phyloP scores from a whole-genome alignment of 1,284 basidiomycete species.

The Microbotryum lychnidis-dioicae region DNA sequence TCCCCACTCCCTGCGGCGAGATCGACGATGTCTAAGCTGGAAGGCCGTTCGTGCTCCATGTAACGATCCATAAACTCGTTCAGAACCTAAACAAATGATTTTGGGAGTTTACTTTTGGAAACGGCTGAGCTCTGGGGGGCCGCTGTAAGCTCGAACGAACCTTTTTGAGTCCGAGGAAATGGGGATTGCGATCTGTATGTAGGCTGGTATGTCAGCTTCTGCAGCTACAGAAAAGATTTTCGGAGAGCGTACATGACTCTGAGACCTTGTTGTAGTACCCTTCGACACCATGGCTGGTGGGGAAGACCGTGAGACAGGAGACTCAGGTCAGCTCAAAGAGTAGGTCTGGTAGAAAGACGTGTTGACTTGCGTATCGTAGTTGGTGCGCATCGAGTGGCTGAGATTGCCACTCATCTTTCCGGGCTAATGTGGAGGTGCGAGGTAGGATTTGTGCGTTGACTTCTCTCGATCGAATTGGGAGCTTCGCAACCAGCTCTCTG shows the following conservation, averaged over 20 bases:
- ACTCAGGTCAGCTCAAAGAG: too few relatives aligned
- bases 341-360: not conserved
- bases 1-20: constrained; percentile 47
- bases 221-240: not conserved
- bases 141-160: constrained; percentile 52
- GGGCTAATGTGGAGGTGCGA: not conserved
- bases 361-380: constrained; percentile 47
- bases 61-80: constrained; percentile 41
- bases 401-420: constrained; percentile 44
- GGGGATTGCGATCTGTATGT: constrained; percentile 54
- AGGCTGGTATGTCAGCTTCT: not conserved
- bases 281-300: constrained; percentile 50
- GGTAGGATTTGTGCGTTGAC: too few relatives aligned
- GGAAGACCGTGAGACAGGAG: not conserved
- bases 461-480: too few relatives aligned
- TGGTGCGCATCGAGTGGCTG: constrained; percentile 58
- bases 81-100: constrained; percentile 21
- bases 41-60: constrained; percentile 42
- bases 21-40: constrained; percentile 44
- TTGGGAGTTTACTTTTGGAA: not conserved
- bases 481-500: not conserved
- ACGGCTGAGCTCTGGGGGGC: constrained; percentile 38
- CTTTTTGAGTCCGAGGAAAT: constrained; percentile 57
- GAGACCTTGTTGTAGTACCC: constrained; percentile 44
- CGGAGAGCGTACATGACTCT: constrained; percentile 16